A percentile compares a stretch with the other conserved stretches of the same genome.
These are phyloP conservation scores for Hirschfeldia incana DNA, from an alignment of 345 rosid genomes.

Conservation along the genomic window DNA sequence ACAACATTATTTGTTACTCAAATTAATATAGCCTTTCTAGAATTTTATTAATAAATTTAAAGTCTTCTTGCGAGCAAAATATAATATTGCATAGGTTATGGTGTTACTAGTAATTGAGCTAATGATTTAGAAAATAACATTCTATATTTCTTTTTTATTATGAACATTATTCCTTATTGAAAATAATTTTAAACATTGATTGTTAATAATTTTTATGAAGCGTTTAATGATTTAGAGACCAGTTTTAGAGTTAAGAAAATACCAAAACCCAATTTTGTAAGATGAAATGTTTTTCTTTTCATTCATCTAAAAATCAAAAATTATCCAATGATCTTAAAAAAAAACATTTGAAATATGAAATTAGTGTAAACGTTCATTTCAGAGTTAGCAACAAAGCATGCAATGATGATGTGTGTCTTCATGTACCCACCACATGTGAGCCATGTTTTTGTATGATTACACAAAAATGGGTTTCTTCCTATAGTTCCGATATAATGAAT, in stretches of 20 bases:
- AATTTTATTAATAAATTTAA: neutral
- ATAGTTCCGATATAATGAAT: conserved; percentile 10
- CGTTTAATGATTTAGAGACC: neutral
- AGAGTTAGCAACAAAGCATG: conserved; percentile 21
- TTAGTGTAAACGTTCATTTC: neutral
- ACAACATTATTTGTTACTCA: neutral
- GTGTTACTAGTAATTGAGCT: neutral
- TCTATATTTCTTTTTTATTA: neutral
- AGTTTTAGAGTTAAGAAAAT: neutral
- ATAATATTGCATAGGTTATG: neutral
- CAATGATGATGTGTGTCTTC: conserved; percentile 25
- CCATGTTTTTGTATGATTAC: conserved; percentile 30
- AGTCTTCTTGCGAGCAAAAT: neutral
- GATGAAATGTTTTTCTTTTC: neutral
- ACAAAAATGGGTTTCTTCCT: conserved; percentile 14
- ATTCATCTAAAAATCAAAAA: neutral
- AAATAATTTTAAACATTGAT: neutral
- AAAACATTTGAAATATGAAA: neutral
- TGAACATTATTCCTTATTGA: neutral
- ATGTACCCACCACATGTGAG: conserved; percentile 39
- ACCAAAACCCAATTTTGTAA: neutral
- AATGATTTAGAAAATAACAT: neutral
- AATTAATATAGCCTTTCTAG: neutral
- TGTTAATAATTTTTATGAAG: neutral
- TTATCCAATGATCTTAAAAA: neutral